Base-by-base conservation (phyloP, 305 asterid species). In the Lippia alba region DNA sequence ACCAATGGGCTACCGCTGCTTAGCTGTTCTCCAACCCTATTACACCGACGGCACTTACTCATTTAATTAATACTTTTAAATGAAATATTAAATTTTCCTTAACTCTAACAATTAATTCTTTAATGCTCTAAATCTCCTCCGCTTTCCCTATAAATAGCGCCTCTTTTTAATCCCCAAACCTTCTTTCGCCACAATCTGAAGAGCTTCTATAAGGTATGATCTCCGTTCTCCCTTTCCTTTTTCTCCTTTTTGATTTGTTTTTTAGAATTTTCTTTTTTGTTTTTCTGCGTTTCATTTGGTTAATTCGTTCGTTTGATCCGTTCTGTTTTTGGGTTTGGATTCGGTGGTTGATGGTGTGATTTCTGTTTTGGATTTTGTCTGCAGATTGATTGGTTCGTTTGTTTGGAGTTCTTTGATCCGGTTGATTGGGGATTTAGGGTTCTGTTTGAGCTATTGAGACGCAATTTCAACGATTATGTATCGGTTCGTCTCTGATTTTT, bases 61-160 rank as follows among this genome's bases (percentile, higher is more conserved):
- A 12, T 30, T 64, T 20, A 18, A 64, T 30, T 24, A 64, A 64
- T 64, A 12, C 41, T 4, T 24, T 24, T 24, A 24, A 24, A 39
- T 18, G 10, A 24, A 56, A 30, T n/a, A 61, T n/a, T 8, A 19
- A 48, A 40, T 33, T 19, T 39, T 44, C 49, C 6, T 36, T 36
- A 0, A 36, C 6, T 5, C 41, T 36, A 44, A 44, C 14, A 63
- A 77, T 66, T 67, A 67, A 24, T 67, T 51, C n/a, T 39, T 34
- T 17, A 14, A 32, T 62, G 51, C 48, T 7, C 74, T n/a, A 4
- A 45, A 69, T 15, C 71, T 0, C 67, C 15, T 60, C 59, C 39
- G 18, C 40, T 59, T 14, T 61, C 40, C 77, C 86, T 84, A 84
- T 81, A 84, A 74, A 84, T 76, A 69, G 50, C 71, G 68, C 68